Evolutionary conservation across 352 stramenopile species (phyloP).

Genomic region (Phytophthora melonis): DNA sequence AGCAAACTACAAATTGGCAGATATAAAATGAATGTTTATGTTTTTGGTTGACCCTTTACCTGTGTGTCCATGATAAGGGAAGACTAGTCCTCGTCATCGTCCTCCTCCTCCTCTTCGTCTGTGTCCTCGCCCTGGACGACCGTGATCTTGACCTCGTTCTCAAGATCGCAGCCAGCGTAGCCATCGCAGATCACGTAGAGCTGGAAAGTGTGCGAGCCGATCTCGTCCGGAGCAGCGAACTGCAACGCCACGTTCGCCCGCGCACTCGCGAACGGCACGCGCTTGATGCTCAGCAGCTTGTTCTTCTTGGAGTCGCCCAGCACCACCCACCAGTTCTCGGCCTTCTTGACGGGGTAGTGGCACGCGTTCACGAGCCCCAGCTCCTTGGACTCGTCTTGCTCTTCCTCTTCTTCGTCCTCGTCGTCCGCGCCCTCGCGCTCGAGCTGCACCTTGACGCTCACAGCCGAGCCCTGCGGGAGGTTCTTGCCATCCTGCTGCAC

Average conservation of each 20-base stretch:
- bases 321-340: slow-evolving; percentile 99
- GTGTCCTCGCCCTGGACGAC: slow-evolving; percentile 66
- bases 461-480: slow-evolving; percentile 90
- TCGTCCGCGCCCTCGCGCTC: slow-evolving; percentile 96
- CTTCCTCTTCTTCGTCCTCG: slow-evolving; percentile 86
- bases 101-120: slow-evolving; percentile 61
- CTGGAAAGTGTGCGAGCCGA: slow-evolving; percentile 95
- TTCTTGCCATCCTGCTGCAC: slow-evolving; percentile 93
- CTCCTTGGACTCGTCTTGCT: slow-evolving; percentile 57
- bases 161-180: slow-evolving; percentile 98
- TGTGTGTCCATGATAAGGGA: not conserved
- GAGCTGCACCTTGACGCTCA: slow-evolving; percentile 88
- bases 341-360: slow-evolving; percentile 91
- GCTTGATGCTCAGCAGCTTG: slow-evolving; percentile 97
- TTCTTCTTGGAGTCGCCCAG: slow-evolving; percentile 97
- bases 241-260: slow-evolving; percentile 92
- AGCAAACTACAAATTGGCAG: slow-evolving; percentile 18
- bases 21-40: slow-evolving; percentile 46
- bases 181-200: slow-evolving; percentile 99
- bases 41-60: slow-evolving; percentile 4
- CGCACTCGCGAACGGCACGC: slow-evolving; percentile 91
- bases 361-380: slow-evolving; percentile 79
- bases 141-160: slow-evolving; percentile 92
- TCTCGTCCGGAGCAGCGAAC: slow-evolving; percentile 95
- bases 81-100: slow-evolving; percentile 42